Conservation (phyloP, 805 yeast species). For the Wickerhamiella musiphila region DNA sequence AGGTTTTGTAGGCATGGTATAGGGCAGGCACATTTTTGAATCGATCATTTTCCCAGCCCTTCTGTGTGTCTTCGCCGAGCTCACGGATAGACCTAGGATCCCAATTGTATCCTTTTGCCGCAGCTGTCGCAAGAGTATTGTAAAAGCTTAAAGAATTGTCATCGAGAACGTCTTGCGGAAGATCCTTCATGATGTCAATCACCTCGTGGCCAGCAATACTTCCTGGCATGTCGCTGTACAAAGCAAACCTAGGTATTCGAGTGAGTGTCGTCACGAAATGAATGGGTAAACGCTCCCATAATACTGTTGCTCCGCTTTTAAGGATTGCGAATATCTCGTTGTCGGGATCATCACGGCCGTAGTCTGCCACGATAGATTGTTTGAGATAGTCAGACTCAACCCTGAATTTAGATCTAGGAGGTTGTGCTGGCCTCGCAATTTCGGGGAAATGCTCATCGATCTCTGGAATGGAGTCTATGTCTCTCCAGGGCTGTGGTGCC, state of each 20-base stretch:
- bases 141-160: constrained; percentile 14
- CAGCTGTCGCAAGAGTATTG: constrained; percentile 9
- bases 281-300: constrained; percentile 24
- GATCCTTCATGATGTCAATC: constrained; percentile 19
- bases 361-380: constrained; percentile 1
- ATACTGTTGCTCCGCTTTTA: constrained; percentile 23
- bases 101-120: constrained; percentile 11
- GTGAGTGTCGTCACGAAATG: constrained; percentile 23
- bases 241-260: constrained; percentile 20
- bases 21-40: constrained; percentile 25
- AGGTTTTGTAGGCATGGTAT: constrained; percentile 20
- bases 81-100: constrained; percentile 9
- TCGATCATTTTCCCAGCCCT: constrained; percentile 21
- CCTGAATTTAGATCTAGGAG: no score
- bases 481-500: no score
- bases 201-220: constrained; percentile 10
- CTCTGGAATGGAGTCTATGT: no score
- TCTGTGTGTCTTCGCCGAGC: background rate
- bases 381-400: background rate
- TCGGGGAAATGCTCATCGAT: no score
- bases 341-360: background rate
- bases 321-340: constrained; percentile 20
- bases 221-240: constrained; percentile 20
- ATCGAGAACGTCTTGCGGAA: constrained; percentile 12
- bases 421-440: no score